Base-by-base conservation (phyloP, 306 rosid species). In the Carpinus fangiana region DNA sequence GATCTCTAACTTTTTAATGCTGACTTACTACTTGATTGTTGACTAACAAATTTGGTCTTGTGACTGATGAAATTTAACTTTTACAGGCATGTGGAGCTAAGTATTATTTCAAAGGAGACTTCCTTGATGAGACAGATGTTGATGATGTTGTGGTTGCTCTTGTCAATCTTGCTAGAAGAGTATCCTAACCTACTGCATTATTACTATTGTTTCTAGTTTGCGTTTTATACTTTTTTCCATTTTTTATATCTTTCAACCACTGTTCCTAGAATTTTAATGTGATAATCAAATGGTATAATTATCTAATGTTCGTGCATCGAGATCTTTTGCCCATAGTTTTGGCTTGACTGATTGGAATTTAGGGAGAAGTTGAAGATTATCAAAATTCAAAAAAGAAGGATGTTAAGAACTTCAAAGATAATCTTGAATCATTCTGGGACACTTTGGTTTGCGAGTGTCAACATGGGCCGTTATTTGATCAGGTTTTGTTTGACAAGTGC, bases 91-190 rank as follows among this genome's bases (percentile, higher is more conserved):
- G 98, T 75, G 98, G 98, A 71, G 94, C 95, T 70, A 95, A 88
- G 87, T 91, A 87, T 82, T 77, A 77, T 51, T 78, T 88, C 74
- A 83, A 85, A 65, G 90, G 91, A 70, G 98, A 92, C 76, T 92
- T 87, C 53, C 64, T 95, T 84, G 96, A 95, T 8, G 98, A 91
- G 85, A 87, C 84, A 38, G 97, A 91, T 78, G 98, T 95, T 20
- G 98, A 95, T 72, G 97, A 90, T 82, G 97, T 95, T 75, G 97
- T 95, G 70, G 97, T 95, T 78, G 92, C 93, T 74, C 95, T 92
- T 53, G 98, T 95, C 73, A 89, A 86, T 76, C 94, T 92, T 76
- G 97, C 97, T 54, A 90, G 89, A 88, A 82, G 62, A 82, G 98
- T 95, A 92, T 86, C 82, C 86, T 72, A 26, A 61, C 61, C 62